phyloP scores from a whole-genome alignment of 129 eudicot genomes.

The Helianthus tuberosus region DNA sequence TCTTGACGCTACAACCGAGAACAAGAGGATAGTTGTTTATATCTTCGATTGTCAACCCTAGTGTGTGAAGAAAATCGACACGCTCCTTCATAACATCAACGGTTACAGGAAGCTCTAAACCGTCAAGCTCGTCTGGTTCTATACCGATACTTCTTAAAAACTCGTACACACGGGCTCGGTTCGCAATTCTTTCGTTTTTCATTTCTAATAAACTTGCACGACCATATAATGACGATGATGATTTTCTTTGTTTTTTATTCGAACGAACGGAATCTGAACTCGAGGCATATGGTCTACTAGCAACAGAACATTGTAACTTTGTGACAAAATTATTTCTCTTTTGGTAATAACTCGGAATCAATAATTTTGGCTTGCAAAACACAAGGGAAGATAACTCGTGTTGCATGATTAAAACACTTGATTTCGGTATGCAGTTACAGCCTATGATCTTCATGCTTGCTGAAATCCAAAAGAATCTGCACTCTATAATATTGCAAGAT shows the following conservation, averaged over 20 bases:
- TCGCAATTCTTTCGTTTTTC: conserved; percentile 73
- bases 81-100: conserved; percentile 96
- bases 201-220: conserved; percentile 85
- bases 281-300: conserved; percentile 47
- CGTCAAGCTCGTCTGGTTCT: conserved; percentile 88
- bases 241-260: conserved; percentile 36
- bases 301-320: conserved; percentile 56
- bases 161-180: conserved; percentile 82
- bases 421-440: conserved; percentile 48
- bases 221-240: conserved; percentile 50
- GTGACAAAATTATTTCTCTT: conserved; percentile 41
- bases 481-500: conserved; percentile 17
- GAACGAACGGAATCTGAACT: conserved; percentile 38
- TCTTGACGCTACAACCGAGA: conserved; percentile 98
- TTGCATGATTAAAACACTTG: conserved; percentile 56
- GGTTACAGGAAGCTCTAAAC: conserved; percentile 93
- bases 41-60: conserved; percentile 88
- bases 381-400: conserved; percentile 53
- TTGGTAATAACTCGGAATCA: conserved; percentile 37
- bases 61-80: conserved; percentile 83
- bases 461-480: conserved; percentile 42
- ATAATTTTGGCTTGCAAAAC: conserved; percentile 38
- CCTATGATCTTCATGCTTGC: conserved; percentile 63
- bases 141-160: conserved; percentile 75
- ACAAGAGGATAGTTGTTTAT: conserved; percentile 92